A percentile compares a stretch with the other conserved stretches of the same genome.
These are phyloP conservation scores for Debaryomyces castellii DNA, from an alignment of 805 yeast species.

Conservation along the genomic window DNA sequence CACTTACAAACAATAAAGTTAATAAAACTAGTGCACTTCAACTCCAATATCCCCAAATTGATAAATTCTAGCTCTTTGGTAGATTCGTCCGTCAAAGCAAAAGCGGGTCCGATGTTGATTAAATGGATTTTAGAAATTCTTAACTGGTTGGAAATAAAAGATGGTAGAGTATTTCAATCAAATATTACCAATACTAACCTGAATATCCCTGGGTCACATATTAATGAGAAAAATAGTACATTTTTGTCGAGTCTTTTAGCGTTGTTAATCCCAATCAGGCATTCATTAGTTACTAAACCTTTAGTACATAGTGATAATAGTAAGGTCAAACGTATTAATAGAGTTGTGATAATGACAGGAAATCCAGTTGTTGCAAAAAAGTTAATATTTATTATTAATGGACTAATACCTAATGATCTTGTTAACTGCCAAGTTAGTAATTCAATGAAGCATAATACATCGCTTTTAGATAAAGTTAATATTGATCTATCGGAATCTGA, in stretches of 20 bases:
- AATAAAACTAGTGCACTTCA: conserved; percentile 36
- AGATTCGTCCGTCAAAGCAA: conserved; percentile 16
- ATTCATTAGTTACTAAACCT: conserved; percentile 36
- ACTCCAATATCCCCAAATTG: conserved; percentile 47
- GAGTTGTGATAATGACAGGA: conserved; percentile 58
- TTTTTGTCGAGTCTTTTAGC: conserved; percentile 51
- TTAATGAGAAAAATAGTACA: conserved; percentile 17
- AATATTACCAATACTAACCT: conserved; percentile 9
- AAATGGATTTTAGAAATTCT: conserved; percentile 54
- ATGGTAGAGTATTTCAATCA: conserved; percentile 26
- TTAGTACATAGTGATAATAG: conserved; percentile 18
- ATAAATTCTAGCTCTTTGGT: conserved; percentile 41
- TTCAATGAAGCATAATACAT: neutral
- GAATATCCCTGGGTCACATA: conserved; percentile 6
- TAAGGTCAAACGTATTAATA: conserved; percentile 31
- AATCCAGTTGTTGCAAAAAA: conserved; percentile 62
- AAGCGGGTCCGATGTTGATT: conserved; percentile 36
- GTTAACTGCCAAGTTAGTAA: conserved; percentile 1
- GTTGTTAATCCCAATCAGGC: conserved; percentile 40
- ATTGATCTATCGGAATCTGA: neutral
- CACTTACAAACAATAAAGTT: conserved; percentile 33
- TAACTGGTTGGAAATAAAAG: conserved; percentile 57
- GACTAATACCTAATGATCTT: conserved; percentile 43
- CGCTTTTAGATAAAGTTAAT: neutral
- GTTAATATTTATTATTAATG: conserved; percentile 52